These are phyloP conservation scores for Rhodotorula taiwanensis DNA, from an alignment of 768 basidiomycete species.

Conservation along the genomic window DNA sequence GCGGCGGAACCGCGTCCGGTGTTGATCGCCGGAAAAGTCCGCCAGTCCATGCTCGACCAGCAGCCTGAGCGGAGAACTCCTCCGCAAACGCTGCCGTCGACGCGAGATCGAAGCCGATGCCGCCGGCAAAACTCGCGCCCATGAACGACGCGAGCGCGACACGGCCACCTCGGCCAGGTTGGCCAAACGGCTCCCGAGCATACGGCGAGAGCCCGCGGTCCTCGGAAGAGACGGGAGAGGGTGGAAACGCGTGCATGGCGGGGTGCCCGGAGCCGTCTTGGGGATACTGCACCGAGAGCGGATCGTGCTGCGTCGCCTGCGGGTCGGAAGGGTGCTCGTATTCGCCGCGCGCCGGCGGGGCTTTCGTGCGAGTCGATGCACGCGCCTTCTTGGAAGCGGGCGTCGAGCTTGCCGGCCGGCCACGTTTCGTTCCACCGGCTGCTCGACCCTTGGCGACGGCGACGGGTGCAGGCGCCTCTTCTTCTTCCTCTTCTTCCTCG, in stretches of 20 bases:
- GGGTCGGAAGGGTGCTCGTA: conserved; percentile 23
- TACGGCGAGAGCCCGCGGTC: conserved; percentile 23
- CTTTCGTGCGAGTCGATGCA: background rate
- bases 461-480: conserved; percentile 48
- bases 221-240: conserved; percentile 26
- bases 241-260: conserved; percentile 16
- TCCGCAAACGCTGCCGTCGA: conserved; percentile 17
- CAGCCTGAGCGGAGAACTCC: conserved; percentile 1
- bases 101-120: conserved; percentile 27
- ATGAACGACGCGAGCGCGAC: conserved; percentile 37
- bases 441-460: conserved; percentile 29
- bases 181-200: too few species aligned
- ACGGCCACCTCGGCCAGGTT: conserved; percentile 5
- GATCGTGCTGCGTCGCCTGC: conserved; percentile 25
- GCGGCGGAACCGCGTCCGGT: conserved; percentile 3
- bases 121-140: conserved; percentile 38
- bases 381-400: conserved; percentile 7
- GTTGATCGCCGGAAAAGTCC: conserved; percentile 20
- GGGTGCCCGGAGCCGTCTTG: background rate
- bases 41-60: conserved; percentile 19
- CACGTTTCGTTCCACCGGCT: conserved; percentile 11
- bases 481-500: conserved; percentile 55
- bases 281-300: conserved; percentile 7
- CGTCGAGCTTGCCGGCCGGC: conserved; percentile 4
- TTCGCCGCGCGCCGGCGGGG: conserved; percentile 13